phyloP scores from a whole-genome alignment of 768 basidiomycete species.

The Tulasnella sp. region DNA sequence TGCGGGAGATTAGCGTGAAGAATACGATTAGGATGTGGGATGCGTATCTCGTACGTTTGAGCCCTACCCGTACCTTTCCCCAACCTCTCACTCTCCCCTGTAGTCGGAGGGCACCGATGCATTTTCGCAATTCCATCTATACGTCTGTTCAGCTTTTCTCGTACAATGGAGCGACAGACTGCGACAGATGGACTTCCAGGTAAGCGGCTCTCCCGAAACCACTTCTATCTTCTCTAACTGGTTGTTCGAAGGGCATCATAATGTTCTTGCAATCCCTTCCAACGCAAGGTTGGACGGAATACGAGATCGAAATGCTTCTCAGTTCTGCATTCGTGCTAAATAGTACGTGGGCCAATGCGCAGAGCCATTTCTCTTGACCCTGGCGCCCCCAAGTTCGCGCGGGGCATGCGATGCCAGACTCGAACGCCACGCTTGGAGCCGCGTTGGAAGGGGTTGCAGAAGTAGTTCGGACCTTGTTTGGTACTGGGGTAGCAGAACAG shows the following conservation, averaged over 20 bases:
- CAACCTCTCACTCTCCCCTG: not conserved
- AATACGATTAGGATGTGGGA: conserved; percentile 99
- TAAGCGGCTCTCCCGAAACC: conserved; percentile 26
- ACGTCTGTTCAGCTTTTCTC: conserved; percentile 95
- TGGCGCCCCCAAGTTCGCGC: no score
- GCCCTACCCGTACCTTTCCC: not conserved
- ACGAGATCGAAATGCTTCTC: conserved; percentile 89
- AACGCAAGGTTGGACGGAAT: conserved; percentile 88
- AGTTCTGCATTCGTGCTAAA: conserved; percentile 92
- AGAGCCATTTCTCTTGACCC: conserved; percentile 56
- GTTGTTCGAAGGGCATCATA: conserved; percentile 71
- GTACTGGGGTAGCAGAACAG: no score
- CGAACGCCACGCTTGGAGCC: no score
- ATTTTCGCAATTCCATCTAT: conserved; percentile 96
- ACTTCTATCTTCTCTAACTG: not conserved
- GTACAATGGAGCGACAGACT: conserved; percentile 91
- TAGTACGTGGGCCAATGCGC: conserved; percentile 86
- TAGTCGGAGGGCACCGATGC: conserved; percentile 96
- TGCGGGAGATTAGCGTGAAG: conserved; percentile 47
- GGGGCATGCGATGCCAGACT: no score
- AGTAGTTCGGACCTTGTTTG: no score
- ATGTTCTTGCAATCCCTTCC: conserved; percentile 94
- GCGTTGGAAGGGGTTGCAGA: no score
- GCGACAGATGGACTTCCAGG: conserved; percentile 97
- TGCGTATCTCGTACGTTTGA: conserved; percentile 73